phyloP scores from a whole-genome alignment of 352 stramenopile species.

The Saprolegnia diclina region DNA sequence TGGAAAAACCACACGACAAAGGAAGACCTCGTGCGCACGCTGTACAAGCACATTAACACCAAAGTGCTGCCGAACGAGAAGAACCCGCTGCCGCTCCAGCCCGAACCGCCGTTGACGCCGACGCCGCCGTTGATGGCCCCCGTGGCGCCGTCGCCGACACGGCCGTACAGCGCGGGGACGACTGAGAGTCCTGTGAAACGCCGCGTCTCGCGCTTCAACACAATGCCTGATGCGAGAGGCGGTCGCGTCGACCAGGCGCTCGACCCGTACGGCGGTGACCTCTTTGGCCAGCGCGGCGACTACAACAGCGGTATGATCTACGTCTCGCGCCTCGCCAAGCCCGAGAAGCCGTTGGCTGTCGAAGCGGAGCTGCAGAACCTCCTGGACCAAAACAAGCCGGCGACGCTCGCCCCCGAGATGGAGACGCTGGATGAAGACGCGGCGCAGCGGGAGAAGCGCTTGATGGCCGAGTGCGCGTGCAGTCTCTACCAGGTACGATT shows the following conservation, averaged over 20 bases:
- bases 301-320: constrained; percentile 88
- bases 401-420: background rate
- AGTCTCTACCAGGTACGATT: constrained; percentile 14
- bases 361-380: constrained; percentile 40
- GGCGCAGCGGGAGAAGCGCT: background rate
- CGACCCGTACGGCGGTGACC: constrained; percentile 57
- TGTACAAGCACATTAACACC: constrained; percentile 84
- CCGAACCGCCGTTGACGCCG: background rate
- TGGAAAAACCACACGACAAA: constrained; percentile 87
- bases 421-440: constrained; percentile 4
- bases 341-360: constrained; percentile 29
- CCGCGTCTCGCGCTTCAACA: background rate
- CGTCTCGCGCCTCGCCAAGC: constrained; percentile 70
- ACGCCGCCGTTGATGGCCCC: constrained; percentile 1
- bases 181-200: constrained; percentile 1
- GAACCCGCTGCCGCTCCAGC: constrained; percentile 13
- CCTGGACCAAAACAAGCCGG: background rate
- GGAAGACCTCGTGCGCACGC: constrained; percentile 77
- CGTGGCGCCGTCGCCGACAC: background rate
- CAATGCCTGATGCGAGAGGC: background rate
- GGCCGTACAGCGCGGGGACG: background rate
- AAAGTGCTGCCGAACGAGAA: constrained; percentile 71
- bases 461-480: constrained; percentile 12
- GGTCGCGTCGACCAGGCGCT: constrained; percentile 27
- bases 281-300: constrained; percentile 78